A percentile compares a stretch with the other conserved stretches of the same genome.
These are phyloP conservation scores for Cordyceps tenuipes DNA, from an alignment of 2,329 filamentous ascomycete genomes.

Conservation along the genomic window DNA sequence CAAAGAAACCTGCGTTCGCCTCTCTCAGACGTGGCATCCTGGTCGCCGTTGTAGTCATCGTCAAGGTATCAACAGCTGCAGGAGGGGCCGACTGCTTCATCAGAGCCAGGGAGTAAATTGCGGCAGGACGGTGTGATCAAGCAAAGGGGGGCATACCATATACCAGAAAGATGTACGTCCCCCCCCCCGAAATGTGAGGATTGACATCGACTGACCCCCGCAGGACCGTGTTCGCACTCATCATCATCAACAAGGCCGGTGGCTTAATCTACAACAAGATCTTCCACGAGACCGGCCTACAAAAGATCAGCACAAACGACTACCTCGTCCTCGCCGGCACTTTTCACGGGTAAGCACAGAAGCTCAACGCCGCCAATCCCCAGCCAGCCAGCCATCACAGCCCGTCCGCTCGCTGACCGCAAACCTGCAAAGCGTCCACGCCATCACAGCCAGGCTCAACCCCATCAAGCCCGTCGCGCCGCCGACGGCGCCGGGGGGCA, in stretches of 20 bases:
- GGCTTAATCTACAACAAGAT: constrained; percentile 93
- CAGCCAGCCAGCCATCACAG: neutral
- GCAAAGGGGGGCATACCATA: neutral
- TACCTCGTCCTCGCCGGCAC: constrained; percentile 94
- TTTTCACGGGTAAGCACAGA: constrained; percentile 71
- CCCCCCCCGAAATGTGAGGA: neutral
- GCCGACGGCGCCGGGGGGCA: constrained; percentile 27
- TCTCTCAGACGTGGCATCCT: no score
- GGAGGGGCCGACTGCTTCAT: neutral
- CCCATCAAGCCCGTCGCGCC: constrained; percentile 38
- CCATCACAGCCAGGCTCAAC: constrained; percentile 56
- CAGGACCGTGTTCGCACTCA: constrained; percentile 91
- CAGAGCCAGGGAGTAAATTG: neutral
- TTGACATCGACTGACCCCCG: constrained; percentile 1
- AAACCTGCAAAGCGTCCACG: constrained; percentile 47
- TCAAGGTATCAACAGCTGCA: neutral
- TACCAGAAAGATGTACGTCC: neutral
- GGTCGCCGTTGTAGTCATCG: neutral
- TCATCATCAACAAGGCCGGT: constrained; percentile 98
- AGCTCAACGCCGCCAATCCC: neutral
- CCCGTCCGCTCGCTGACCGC: constrained; percentile 11
- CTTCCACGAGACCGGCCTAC: constrained; percentile 77
- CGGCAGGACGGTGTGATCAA: neutral
- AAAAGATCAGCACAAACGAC: constrained; percentile 89
- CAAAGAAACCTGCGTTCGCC: neutral